A percentile compares a stretch with the other conserved stretches of the same genome.
Conservation (phyloP, 441 rosid species). For the Isatis lusitanica region DNA sequence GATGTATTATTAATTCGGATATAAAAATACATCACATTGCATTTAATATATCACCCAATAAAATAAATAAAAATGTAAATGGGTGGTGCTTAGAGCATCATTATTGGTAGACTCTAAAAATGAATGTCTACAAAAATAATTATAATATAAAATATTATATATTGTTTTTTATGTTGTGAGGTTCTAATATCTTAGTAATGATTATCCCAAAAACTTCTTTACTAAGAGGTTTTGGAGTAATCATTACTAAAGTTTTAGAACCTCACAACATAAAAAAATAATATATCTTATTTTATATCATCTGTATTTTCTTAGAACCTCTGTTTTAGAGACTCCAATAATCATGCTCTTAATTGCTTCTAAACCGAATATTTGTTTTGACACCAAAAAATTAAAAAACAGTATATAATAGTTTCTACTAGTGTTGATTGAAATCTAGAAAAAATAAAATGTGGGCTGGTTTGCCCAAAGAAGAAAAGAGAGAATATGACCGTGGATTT, state of each 20-base stretch:
- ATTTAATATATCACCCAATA: background rate
- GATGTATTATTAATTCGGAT: background rate
- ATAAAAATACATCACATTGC: background rate
- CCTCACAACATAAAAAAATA: too few species aligned
- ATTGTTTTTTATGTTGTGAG: too few species aligned
- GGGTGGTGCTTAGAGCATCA: background rate
- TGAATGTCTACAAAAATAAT: too few species aligned
- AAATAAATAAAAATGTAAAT: background rate
- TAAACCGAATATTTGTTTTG: background rate
- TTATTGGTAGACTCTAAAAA: too few species aligned
- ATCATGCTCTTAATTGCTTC: background rate
- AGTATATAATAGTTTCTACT: background rate
- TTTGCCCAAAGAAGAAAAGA: background rate
- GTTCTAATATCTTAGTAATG: too few species aligned
- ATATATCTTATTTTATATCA: too few species aligned
- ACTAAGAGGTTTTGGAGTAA: too few species aligned
- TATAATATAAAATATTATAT: too few species aligned
- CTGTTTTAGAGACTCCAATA: too few species aligned
- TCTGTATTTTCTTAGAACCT: too few species aligned
- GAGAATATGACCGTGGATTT: background rate
- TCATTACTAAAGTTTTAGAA: too few species aligned
- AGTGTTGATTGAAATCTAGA: background rate
- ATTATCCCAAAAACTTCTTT: too few species aligned
- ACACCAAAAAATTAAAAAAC: background rate
- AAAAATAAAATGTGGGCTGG: background rate